Evolutionary conservation across 106 monocot species (phyloP).

Genomic region (Platanthera zijinensis): DNA sequence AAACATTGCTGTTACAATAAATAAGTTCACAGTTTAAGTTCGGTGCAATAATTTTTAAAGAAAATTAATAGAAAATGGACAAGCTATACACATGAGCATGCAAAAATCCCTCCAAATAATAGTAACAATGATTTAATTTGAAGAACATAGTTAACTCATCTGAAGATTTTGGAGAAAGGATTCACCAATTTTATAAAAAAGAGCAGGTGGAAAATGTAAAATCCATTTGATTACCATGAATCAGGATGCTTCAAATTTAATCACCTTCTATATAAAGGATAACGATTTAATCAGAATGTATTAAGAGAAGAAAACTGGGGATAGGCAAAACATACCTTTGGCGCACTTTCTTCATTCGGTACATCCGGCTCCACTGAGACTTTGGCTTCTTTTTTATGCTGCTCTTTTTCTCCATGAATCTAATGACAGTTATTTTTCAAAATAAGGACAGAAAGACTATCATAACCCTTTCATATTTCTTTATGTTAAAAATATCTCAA

Average conservation of each 20-base stretch:
- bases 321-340: neutral
- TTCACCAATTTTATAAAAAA: neutral
- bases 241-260: neutral
- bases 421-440: neutral
- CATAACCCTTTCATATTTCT: neutral
- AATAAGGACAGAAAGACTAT: constrained; percentile 1
- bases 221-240: neutral
- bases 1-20: no score
- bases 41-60: no score
- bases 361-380: neutral
- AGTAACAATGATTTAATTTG: neutral
- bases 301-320: neutral
- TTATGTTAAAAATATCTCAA: neutral
- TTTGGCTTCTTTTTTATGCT: neutral
- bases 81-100: no score
- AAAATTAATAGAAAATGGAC: no score
- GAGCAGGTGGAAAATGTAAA: neutral
- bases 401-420: neutral
- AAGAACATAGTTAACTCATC: neutral
- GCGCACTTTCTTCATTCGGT: neutral
- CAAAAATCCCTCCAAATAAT: no score
- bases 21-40: no score
- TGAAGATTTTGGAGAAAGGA: neutral
- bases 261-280: neutral
- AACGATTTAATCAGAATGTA: neutral